Base-by-base conservation (phyloP, 129 eudicot species). In the Chrysanthemum seticuspe region DNA sequence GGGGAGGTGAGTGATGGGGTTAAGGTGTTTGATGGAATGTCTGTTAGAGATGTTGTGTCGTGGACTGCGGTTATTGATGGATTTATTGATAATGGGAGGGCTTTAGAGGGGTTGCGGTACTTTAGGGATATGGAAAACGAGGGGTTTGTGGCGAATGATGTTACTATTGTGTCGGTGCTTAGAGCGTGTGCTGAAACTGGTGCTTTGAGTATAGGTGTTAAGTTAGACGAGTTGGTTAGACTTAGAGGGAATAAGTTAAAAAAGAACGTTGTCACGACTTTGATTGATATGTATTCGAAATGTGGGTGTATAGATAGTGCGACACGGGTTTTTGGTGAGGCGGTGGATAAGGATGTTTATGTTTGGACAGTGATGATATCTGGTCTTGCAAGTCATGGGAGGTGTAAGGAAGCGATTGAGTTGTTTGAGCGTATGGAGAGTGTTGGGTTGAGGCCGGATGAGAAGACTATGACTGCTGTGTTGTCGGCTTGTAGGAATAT, bases 271-370 rank as follows among this genome's bases (percentile, higher is more conserved):
- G 73, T 81, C 36, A 83, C 91, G 36, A 83, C 85, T 13, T 83
- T 86, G 57, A 80, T 86, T 62, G 91, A 86, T 40, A 86, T 83
- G 86, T 86, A 86, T 71, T 76, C 87, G 1, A 86, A 86, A 67
- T 80, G 85, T 19, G 85, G 91, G 60, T 80, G 84, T n/a, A 50
- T 83, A 47, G 85, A 83, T n/a, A 74, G 77, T 52, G 87, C 91
- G 0, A 67, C 10, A 66, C 36, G 72, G 44, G 52, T 78, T 44
- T 86, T 86, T 3, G 49, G 81, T 62, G 76, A 62, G 15, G 61
- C 82, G 0, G 60, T 25, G 1, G 47, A 76, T 65, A 80, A 13
- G 77, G 83, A 86, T 67, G 87, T 83, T 73, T 74, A 78, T 75
- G 55, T 79, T 25, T 86, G 78, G 80, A 86, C 86, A 52, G 74